Base-by-base conservation (phyloP, 1,139 yeast genomes). In the Debaryomyces subglobosus region DNA sequence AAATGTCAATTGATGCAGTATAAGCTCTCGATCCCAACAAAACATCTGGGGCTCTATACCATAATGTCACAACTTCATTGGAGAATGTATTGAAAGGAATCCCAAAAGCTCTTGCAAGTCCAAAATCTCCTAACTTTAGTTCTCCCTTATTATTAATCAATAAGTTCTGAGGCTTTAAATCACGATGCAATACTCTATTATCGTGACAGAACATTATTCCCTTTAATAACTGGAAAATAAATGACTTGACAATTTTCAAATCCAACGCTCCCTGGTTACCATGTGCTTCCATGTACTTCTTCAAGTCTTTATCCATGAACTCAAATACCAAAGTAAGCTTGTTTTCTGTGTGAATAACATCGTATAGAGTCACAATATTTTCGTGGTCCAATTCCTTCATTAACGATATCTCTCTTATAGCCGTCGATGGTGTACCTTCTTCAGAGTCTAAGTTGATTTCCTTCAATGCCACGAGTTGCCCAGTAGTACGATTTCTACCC, bases 31-130 rank as follows among this genome's bases (percentile, higher is more conserved):
- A 89, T 0, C 99, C 99, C 68, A 94, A 81, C 48, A 94, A 74
- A 37, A 94, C 99, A 65, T 94, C 99, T 0, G 99, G 99, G 0
- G 99, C 98, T 54, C 99, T 81, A 70, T 94, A 94, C 99, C 99
- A 94, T 54, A 94, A 74, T 0, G 99, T 94, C 35, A 94, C 99
- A 36, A 94, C 99, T 66, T 94, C 99, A 66, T 94, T 91, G 25
- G 97, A 89, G 63, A 92, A 94, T 0, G 99, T 94, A 68, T 94
- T 92, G 54, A 94, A 97, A 0, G 99, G 99, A 49, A 94, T 92
- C 13, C 99, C 99, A 71, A 90, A 94, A 1, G 99, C 99, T 56
- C 99, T 78, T 0, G 99, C 99, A 46, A 94, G 79, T 34, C 99
- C 99, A 67, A 94, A 94, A 72, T 94, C 99, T n/a, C 96, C 99